Base-by-base conservation (phyloP, 1,139 yeast genomes). In the Lodderomyces elongisporus region DNA sequence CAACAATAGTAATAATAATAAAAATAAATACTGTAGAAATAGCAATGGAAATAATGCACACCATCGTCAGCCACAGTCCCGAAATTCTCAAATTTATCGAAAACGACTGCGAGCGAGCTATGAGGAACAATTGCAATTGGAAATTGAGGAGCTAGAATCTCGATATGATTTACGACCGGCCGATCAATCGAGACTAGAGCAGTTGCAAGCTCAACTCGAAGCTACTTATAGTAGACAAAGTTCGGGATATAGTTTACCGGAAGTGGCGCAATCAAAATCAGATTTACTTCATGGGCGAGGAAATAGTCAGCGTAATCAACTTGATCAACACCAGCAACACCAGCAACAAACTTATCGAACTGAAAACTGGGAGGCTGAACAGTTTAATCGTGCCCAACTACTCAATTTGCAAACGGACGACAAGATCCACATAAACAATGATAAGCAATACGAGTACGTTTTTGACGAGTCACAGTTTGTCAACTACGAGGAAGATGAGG, bases 391-490 rank as follows among this genome's bases (percentile, higher is more conserved):
- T 40, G 81, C 82, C 0, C 57, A 56, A 32, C 56, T 43, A 44
- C 45, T 61, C 35, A 28, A 42, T 4, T 51, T 50, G 29, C 46
- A 52, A 5, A 63, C 58, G 25, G 56, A 66, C 3, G 79, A 74
- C 46, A 73, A 69, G 27, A 69, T 76, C 17, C 52, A 59, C 22
- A 53, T 71, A 0, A 67, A 66, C 13, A 64, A 66, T 65, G 35
- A 34, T 17, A 71, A 55, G 5, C 62, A 78, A 24, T 85, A 83
- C 48, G 94, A 85, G 17, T 88, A 74, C 54, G 95, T 88, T 1
- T 87, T 85, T 62, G 96, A 89, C 47, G 80, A 80, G 32, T 67
- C 79, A 4, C 89, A 85, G 42, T 74, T 73, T 45, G 79, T 87
- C 21, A 77, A 81, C 25, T 88, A 83, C 50, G 60, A 66, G 3